Evolutionary conservation across 139 green algal genomes (phyloP).

Genomic region (Dunaliella primolecta): DNA sequence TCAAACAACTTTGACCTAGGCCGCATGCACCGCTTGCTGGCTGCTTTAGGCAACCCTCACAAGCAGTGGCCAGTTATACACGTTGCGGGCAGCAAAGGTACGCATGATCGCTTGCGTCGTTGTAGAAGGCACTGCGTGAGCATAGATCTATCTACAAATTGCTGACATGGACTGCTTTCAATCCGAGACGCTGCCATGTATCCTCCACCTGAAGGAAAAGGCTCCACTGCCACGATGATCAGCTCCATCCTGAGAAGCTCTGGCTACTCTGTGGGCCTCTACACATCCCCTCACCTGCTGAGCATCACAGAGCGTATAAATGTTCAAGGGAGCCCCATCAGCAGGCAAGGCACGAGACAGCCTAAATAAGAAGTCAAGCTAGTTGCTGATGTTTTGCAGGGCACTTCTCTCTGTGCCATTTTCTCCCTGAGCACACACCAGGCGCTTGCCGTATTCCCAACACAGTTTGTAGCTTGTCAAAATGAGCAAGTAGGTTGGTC

Average conservation of each 20-base stretch:
- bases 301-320: slow-evolving; percentile 72
- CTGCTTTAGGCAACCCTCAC: slow-evolving; percentile 63
- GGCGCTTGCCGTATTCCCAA: too few species aligned
- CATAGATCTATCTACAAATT: not conserved
- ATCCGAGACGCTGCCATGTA: not conserved
- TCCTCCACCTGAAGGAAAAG: slow-evolving; percentile 63
- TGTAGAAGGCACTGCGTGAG: not conserved
- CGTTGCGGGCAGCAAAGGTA: slow-evolving; percentile 85
- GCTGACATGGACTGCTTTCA: not conserved
- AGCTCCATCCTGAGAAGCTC: slow-evolving; percentile 52
- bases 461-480: too few species aligned
- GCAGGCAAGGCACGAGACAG: not conserved
- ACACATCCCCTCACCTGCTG: slow-evolving; percentile 82
- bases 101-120: not conserved
- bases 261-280: slow-evolving; percentile 64
- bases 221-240: slow-evolving; percentile 70
- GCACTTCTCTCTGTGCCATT: too few species aligned
- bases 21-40: slow-evolving; percentile 64
- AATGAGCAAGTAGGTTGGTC: too few species aligned
- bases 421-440: too few species aligned
- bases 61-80: slow-evolving; percentile 55
- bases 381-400: not conserved
- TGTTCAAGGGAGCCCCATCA: slow-evolving; percentile 23
- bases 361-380: not conserved
- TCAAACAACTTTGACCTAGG: slow-evolving; percentile 46